Percentiles rank a stretch among this genome's conserved stretches.
These are phyloP conservation scores for Extremus antarcticus DNA, from an alignment of 495 filamentous ascomycete species.

Conservation along the genomic window DNA sequence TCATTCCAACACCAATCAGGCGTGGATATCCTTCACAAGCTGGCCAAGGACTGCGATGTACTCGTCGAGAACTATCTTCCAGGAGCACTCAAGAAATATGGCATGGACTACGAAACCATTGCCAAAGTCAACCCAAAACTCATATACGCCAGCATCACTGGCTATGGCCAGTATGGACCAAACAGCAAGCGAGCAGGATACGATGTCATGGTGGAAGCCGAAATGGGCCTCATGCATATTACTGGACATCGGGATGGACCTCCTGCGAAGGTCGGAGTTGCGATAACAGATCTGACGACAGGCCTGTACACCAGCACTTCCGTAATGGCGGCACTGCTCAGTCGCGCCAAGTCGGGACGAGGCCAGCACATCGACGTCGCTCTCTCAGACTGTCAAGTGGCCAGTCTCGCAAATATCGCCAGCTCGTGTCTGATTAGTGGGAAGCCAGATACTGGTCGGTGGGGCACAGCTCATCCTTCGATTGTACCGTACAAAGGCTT, in stretches of 20 bases:
- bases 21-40: slow-evolving; percentile 71
- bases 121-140: slow-evolving; percentile 65
- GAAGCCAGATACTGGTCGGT: slow-evolving; percentile 73
- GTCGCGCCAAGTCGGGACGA: slow-evolving; percentile 52
- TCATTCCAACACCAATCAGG: slow-evolving; percentile 80
- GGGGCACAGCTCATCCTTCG: slow-evolving; percentile 96
- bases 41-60: slow-evolving; percentile 78
- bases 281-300: slow-evolving; percentile 91
- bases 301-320: slow-evolving; percentile 95
- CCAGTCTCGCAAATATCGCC: slow-evolving; percentile 83
- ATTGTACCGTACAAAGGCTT: slow-evolving; percentile 94
- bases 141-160: slow-evolving; percentile 63
- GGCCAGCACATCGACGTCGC: slow-evolving; percentile 91
- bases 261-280: slow-evolving; percentile 94
- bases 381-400: slow-evolving; percentile 88
- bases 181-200: slow-evolving; percentile 85
- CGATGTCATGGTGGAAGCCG: slow-evolving; percentile 98
- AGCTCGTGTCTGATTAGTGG: slow-evolving; percentile 86
- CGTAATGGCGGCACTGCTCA: slow-evolving; percentile 86
- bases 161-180: slow-evolving; percentile 85
- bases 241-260: slow-evolving; percentile 78
- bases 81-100: slow-evolving; percentile 80
- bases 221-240: slow-evolving; percentile 97
- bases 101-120: slow-evolving; percentile 73
- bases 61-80: slow-evolving; percentile 97